Evolutionary conservation across 2,329 filamentous ascomycete genomes (phyloP).

Genomic region (Nakataea oryzae): DNA sequence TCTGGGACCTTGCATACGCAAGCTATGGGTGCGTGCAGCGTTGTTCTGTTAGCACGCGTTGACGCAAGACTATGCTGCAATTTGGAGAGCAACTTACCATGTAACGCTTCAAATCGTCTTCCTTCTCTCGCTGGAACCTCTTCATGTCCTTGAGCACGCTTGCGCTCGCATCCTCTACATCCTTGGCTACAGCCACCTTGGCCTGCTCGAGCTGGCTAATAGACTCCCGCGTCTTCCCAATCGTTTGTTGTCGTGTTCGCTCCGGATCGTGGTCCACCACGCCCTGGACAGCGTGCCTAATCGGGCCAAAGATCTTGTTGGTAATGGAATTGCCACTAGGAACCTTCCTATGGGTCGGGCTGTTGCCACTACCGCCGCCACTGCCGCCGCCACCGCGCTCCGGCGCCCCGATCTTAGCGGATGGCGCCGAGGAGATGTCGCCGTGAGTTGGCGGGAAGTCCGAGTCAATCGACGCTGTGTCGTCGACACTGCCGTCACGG

Average conservation of each 20-base stretch:
- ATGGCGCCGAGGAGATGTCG: constrained; percentile 57
- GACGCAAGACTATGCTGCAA: too few species aligned
- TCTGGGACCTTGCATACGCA: constrained; percentile 82
- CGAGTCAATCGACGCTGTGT: constrained; percentile 86
- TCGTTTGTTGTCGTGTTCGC: constrained; percentile 80
- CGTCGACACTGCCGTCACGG: constrained; percentile 53
- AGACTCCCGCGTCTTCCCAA: constrained; percentile 89
- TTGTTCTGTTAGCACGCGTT: background rate
- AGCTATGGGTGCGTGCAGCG: constrained; percentile 50
- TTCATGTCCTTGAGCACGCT: constrained; percentile 85
- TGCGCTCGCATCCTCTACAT: constrained; percentile 84
- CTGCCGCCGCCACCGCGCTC: constrained; percentile 33
- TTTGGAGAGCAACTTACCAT: constrained; percentile 62
- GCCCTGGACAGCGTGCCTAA: constrained; percentile 91
- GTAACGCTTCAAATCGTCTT: constrained; percentile 84
- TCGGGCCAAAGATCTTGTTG: constrained; percentile 85
- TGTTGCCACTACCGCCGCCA: constrained; percentile 19
- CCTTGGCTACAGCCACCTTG: constrained; percentile 74
- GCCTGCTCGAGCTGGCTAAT: constrained; percentile 84
- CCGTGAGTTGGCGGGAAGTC: constrained; percentile 89
- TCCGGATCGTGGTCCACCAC: constrained; percentile 96
- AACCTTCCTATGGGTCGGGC: constrained; percentile 62
- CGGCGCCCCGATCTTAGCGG: constrained; percentile 62
- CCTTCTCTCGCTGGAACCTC: constrained; percentile 90
- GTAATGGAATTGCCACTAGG: constrained; percentile 86